A percentile compares a stretch with the other conserved stretches of the same genome.
Conservation (phyloP, 495 filamentous ascomycete species). For the Sabuloglossum arenarium region DNA sequence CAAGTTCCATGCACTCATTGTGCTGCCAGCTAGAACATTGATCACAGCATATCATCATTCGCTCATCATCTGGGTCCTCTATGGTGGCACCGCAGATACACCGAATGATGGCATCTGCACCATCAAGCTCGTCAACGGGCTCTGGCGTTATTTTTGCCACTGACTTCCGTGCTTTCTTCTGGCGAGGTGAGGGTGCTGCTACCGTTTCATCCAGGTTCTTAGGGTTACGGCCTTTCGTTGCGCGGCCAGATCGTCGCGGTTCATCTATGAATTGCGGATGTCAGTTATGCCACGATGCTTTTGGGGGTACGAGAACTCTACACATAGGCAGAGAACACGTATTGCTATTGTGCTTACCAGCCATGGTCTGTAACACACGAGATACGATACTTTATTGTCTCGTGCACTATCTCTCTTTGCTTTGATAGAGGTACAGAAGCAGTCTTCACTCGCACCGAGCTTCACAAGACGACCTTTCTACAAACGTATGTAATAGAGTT, state of each 20-base stretch:
- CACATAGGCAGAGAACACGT: not conserved
- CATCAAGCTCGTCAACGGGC: slow-evolving; percentile 35
- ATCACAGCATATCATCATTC: slow-evolving; percentile 83
- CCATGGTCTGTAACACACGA: not conserved
- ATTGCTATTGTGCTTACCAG: slow-evolving; percentile 2
- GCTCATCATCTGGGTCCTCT: slow-evolving; percentile 60
- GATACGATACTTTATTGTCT: slow-evolving; percentile 2
- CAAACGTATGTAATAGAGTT: slow-evolving; percentile 1
- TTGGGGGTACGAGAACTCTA: not conserved
- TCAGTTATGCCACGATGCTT: slow-evolving; percentile 1
- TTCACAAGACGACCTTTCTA: slow-evolving; percentile 1
- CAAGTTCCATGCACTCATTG: slow-evolving; percentile 81
- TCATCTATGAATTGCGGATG: slow-evolving; percentile 33
- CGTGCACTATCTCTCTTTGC: slow-evolving; percentile 1
- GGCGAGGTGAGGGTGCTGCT: slow-evolving; percentile 28
- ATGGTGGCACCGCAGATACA: slow-evolving; percentile 82
- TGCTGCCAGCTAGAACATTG: slow-evolving; percentile 87
- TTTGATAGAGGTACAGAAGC: slow-evolving; percentile 1
- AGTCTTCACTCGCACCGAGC: not conserved
- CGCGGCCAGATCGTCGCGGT: slow-evolving; percentile 79
- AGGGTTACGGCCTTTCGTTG: slow-evolving; percentile 86
- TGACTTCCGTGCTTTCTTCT: not conserved
- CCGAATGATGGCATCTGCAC: slow-evolving; percentile 54
- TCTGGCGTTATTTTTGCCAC: slow-evolving; percentile 9
- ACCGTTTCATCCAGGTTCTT: slow-evolving; percentile 45